Evolutionary conservation across 1,139 yeast species (phyloP).

Genomic region (Saccharomyces uvarum): DNA sequence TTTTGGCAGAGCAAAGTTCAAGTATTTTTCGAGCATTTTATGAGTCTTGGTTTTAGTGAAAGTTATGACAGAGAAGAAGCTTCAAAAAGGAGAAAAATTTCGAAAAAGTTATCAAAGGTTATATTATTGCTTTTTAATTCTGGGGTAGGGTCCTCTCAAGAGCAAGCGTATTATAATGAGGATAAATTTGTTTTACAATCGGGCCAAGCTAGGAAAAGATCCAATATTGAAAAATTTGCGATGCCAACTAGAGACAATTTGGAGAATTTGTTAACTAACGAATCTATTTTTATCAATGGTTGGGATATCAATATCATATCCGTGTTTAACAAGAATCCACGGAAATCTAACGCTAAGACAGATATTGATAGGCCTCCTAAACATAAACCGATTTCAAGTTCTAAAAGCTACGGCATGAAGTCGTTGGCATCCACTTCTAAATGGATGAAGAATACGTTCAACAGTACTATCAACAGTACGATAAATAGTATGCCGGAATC

Average conservation of each 20-base stretch:
- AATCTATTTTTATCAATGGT: constrained; percentile 48
- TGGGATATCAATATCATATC: constrained; percentile 58
- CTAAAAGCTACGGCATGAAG: background rate
- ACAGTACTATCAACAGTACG: background rate
- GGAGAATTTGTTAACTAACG: constrained; percentile 40
- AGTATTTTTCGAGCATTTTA: constrained; percentile 70
- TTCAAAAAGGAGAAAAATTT: constrained; percentile 64
- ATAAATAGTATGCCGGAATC: constrained; percentile 12
- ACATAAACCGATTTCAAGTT: background rate
- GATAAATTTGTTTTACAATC: constrained; percentile 28
- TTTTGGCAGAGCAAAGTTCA: constrained; percentile 81
- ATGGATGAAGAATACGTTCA: constrained; percentile 32
- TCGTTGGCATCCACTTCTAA: constrained; percentile 11
- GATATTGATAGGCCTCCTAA: background rate
- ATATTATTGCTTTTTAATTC: constrained; percentile 66
- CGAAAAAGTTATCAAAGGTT: constrained; percentile 51
- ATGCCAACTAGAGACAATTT: constrained; percentile 50
- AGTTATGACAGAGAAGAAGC: constrained; percentile 64
- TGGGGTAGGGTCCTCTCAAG: constrained; percentile 58
- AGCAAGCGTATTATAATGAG: constrained; percentile 42
- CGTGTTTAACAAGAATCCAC: constrained; percentile 34
- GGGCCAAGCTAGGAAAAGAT: constrained; percentile 24
- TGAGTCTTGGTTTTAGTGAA: constrained; percentile 58
- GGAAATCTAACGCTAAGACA: background rate
- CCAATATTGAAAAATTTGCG: constrained; percentile 34